Evolutionary conservation across 805 yeast species (phyloP), one percentile per base, ranked within the genome.

Genomic region (Candida maesae): DNA sequence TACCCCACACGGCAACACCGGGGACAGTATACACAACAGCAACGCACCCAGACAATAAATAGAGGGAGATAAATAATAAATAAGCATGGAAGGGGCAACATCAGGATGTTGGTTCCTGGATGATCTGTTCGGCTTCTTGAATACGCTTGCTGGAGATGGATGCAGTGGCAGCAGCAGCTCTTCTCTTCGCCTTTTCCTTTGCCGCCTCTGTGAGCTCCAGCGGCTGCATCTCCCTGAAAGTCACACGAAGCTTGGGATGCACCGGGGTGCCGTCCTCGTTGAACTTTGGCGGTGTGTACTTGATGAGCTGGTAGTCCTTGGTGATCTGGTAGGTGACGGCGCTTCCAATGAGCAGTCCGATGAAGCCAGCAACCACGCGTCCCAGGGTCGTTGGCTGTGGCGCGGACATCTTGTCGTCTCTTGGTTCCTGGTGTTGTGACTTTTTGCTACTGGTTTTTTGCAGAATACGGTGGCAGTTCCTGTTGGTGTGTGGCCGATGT

Each of bases 241-340:
- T 51, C 11, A 71, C 59, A 30, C 46, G 62, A 39, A 70, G 56
- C 7, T 67, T 63, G 35, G 49, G 50, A 30, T 56, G 62, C 28
- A 49, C 48, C 30, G 55, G 61, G 31, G 66, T 65, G 48, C 67
- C 64, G 12, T 68, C 63, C 0, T 70, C 68, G 32, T 67, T 55
- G 33, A 61, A 63, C 36, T 61, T 61, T 1, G 72, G 64, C 19
- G 74, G 73, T 12, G 61, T 50, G 40, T 60, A 63, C 48, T 70
- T 70, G 31, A 71, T 51, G 39, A 70, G 47, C 38, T 68, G 42
- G 24, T 38, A 47, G 42, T 52, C 57, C 32, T 44, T 49, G 12
- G 56, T 52, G 33, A 54, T 19, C 15, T 37, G 38, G 33, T 49
- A 51, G 1, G 57, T 47, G 13, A 44, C 35, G 2, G 38, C 10